phyloP scores from a whole-genome alignment of 1,139 yeast species.

The Pichia sp. region DNA sequence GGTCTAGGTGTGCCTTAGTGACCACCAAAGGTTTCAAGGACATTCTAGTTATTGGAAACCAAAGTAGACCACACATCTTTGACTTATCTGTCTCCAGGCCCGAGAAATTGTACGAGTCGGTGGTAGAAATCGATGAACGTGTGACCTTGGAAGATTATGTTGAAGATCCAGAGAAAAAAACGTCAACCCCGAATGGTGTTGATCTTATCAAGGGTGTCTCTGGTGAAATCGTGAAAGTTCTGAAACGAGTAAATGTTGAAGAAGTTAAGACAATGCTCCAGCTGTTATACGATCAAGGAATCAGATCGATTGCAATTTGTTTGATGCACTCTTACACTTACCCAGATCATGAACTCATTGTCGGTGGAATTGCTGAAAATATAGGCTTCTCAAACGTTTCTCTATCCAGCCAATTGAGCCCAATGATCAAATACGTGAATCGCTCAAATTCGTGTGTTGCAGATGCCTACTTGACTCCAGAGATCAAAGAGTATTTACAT shows the following conservation, averaged over 20 bases:
- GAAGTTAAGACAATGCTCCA: conserved; percentile 40
- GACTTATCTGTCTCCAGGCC: conserved; percentile 58
- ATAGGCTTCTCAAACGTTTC: conserved; percentile 56
- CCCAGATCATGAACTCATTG: conserved; percentile 57
- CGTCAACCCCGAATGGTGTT: conserved; percentile 29
- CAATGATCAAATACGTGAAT: conserved; percentile 69
- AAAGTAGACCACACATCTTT: conserved; percentile 66
- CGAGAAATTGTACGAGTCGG: conserved; percentile 54
- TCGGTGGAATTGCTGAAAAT: conserved; percentile 53
- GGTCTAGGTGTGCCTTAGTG: conserved; percentile 57
- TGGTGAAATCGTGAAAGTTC: conserved; percentile 58
- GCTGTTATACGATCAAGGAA: conserved; percentile 48
- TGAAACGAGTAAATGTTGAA: conserved; percentile 43
- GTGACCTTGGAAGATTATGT: conserved; percentile 65
- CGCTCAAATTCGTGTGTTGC: conserved; percentile 72
- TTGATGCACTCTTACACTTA: conserved; percentile 66
- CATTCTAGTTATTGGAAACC: conserved; percentile 63
- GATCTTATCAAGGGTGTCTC: conserved; percentile 49
- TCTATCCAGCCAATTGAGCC: conserved; percentile 59
- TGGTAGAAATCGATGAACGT: conserved; percentile 66
- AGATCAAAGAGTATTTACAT: conserved; percentile 54
- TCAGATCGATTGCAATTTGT: conserved; percentile 63
- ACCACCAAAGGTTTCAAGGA: conserved; percentile 66
- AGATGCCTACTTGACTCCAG: conserved; percentile 76
- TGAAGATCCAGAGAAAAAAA: conserved; percentile 48